A percentile compares a stretch with the other conserved stretches of the same genome.
phyloP scores from a whole-genome alignment of 2,329 filamentous ascomycete species.

The Tolypocladium amazonense region DNA sequence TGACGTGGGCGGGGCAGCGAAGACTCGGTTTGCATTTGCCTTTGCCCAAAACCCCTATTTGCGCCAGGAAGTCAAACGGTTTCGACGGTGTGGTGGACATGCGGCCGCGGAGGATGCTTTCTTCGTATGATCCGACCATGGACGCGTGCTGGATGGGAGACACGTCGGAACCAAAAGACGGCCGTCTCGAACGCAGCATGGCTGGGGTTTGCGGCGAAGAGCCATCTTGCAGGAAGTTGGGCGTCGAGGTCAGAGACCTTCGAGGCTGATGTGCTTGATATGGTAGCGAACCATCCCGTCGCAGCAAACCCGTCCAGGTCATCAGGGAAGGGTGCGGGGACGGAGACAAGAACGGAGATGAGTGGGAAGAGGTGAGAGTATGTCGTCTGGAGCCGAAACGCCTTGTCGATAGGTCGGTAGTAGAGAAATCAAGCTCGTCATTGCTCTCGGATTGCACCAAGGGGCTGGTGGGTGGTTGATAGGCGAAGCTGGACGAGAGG shows the following conservation, averaged over 20 bases:
- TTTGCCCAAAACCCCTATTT: conserved; percentile 85
- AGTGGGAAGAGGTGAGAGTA: conserved; percentile 56
- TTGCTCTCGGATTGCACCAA: conserved; percentile 83
- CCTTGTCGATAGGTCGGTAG: conserved; percentile 34
- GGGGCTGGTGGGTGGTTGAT: conserved; percentile 85
- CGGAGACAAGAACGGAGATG: conserved; percentile 31
- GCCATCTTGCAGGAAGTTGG: conserved; percentile 24
- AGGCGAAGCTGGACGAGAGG: conserved; percentile 67
- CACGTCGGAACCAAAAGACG: conserved; percentile 62
- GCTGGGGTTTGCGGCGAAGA: conserved; percentile 40
- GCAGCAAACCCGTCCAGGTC: conserved; percentile 23
- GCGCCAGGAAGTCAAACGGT: conserved; percentile 83
- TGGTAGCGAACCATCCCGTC: conserved; percentile 50
- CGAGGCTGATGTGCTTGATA: conserved; percentile 74
- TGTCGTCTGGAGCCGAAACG: conserved; percentile 46
- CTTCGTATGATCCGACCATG: conserved; percentile 96
- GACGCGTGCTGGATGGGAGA: conserved; percentile 80
- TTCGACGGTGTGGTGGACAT: conserved; percentile 96
- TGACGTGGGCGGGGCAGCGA: conserved; percentile 81
- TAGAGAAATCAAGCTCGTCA: conserved; percentile 53
- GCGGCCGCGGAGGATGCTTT: conserved; percentile 84
- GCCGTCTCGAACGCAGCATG: conserved; percentile 45
- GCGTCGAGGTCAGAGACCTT: conserved; percentile 57
- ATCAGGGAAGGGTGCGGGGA: conserved; percentile 19
- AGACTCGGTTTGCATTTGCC: conserved; percentile 81